Conservation (phyloP, 345 rosid genomes). For the Hibiscus tridactylites region DNA sequence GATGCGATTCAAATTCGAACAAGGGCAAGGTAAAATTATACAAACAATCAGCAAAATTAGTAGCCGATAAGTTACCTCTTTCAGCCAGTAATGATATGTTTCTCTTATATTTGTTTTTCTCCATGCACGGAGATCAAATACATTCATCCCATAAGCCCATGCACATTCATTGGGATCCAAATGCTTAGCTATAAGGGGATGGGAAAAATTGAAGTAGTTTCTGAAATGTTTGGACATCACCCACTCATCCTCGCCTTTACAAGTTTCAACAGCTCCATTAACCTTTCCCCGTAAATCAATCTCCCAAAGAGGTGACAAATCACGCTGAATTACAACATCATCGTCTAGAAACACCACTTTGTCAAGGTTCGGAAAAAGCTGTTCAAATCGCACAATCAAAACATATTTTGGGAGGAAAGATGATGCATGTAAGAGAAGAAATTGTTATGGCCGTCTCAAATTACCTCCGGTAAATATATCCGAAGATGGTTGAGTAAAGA, state of each 20-base stretch:
- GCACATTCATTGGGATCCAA: constrained; percentile 93
- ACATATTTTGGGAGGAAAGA: neutral
- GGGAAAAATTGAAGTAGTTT: constrained; percentile 97
- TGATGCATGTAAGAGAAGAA: neutral
- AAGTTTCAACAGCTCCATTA: constrained; percentile 98
- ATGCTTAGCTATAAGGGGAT: constrained; percentile 72
- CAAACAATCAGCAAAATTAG: neutral
- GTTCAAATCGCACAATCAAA: constrained; percentile 23
- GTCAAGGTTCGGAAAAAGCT: constrained; percentile 94
- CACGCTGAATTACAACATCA: constrained; percentile 88
- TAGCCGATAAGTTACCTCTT: constrained; percentile 48
- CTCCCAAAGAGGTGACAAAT: constrained; percentile 88
- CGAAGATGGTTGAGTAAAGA: constrained; percentile 97
- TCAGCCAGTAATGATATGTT: constrained; percentile 88
- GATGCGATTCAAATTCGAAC: neutral
- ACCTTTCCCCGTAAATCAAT: constrained; percentile 83
- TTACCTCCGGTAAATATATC: constrained; percentile 96
- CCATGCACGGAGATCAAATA: constrained; percentile 88
- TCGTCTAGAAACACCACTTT: constrained; percentile 96
- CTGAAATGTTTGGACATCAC: constrained; percentile 93
- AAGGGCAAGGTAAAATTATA: neutral
- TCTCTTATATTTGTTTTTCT: constrained; percentile 79
- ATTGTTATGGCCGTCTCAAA: constrained; percentile 3
- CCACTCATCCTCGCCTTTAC: constrained; percentile 94
- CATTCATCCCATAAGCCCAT: constrained; percentile 99